Evolutionary conservation across 371 early-diverging fungal species (phyloP), one percentile per base, ranked within the genome.

Genomic region (Syncephalis fuscata): DNA sequence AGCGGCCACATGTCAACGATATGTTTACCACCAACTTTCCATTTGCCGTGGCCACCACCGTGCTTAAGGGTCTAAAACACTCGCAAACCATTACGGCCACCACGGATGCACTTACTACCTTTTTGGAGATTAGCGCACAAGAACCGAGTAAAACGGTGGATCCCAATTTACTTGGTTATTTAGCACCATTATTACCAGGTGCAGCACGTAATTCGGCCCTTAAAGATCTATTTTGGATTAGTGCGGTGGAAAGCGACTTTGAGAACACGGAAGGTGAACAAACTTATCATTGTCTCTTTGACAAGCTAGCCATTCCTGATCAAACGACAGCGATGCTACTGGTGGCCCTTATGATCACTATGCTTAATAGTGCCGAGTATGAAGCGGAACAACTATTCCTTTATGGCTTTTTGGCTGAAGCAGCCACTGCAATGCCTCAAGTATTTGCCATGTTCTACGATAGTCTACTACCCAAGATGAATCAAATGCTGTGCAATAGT

Each of bases 1-100:
- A n/a, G n/a, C n/a, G n/a, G n/a, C n/a, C n/a, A n/a, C n/a, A n/a
- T n/a, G 52, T 71, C 16, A 72, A 74, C 39, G 89, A 87, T 14
- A 70, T 91, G 58, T 93, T 90, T 66, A 70, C 74, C 22, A 70
- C 74, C 1, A 84, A 90, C 61, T 90, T 94, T 52, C 75, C 89
- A 20, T 87, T 88, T 53, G 88, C 92, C 8, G 65, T 91, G 36
- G 74, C 88, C 0, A 75, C 78, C n/a, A 76, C 76, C 10, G 66
- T 94, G 37, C 60, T 91, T 53, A 86, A 84, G 56, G 94, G 92
- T 11, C 52, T 92, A 49, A 74, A 77, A 45, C 76, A 86, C 49
- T 74, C 73, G 27, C 63, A 69, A 36, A 82, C 85, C 23, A 82
- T 81, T 49, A 74, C 76, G 7, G 69, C 69, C 15, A 82, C 91